Conservation (phyloP, 106 monocot genomes). For the Phalaenopsis aphrodite region DNA sequence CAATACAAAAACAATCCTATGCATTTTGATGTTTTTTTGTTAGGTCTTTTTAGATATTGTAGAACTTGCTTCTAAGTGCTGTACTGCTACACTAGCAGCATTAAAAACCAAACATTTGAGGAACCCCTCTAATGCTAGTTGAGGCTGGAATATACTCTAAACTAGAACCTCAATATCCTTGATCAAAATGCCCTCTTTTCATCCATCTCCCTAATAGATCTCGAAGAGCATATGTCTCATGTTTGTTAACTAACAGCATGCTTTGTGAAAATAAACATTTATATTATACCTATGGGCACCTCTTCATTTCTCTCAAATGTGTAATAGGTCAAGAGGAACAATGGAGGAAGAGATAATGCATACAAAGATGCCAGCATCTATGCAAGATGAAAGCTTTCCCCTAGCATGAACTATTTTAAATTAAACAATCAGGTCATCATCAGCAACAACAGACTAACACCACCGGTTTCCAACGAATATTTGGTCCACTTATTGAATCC, state of each 20-base stretch:
- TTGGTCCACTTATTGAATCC: background rate
- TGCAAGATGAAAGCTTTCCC: background rate
- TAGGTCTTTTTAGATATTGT: background rate
- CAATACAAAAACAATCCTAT: background rate
- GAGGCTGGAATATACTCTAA: background rate
- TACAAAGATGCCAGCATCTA: background rate
- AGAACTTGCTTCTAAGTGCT: background rate
- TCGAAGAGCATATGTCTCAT: background rate
- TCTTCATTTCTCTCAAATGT: background rate
- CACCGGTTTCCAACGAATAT: background rate
- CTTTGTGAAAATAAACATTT: background rate
- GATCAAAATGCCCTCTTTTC: background rate
- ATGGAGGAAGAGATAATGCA: background rate
- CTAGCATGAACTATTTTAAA: background rate
- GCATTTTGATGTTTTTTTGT: background rate
- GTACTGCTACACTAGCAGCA: background rate
- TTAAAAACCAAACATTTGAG: background rate
- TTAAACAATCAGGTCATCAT: background rate
- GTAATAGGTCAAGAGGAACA: background rate
- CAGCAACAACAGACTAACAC: background rate
- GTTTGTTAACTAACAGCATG: background rate
- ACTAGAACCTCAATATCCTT: background rate
- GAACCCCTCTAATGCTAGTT: no score
- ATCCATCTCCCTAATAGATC: background rate
- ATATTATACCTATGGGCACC: background rate